Evolutionary conservation across 1,284 basidiomycete species (phyloP).

Genomic region (Trichosporon sp.): DNA sequence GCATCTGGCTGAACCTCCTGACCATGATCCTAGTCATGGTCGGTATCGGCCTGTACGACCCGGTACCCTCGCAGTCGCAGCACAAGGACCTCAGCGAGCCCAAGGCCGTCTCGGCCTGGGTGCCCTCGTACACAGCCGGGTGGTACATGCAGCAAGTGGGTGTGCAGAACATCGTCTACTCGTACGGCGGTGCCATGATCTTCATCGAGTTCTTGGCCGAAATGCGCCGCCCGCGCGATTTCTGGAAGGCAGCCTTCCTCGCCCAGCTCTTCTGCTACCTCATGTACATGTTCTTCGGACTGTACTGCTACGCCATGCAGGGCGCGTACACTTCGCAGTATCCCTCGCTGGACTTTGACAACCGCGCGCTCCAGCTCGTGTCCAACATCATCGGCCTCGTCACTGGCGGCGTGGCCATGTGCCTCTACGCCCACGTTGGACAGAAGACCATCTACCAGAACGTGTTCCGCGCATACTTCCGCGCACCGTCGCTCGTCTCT

Average conservation of each 20-base stretch:
- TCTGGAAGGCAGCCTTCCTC: conserved; percentile 61
- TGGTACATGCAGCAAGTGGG: conserved; percentile 43
- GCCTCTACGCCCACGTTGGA: conserved; percentile 59
- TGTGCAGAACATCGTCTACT: conserved; percentile 52
- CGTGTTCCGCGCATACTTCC: conserved; percentile 53
- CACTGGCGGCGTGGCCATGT: conserved; percentile 54
- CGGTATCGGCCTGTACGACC: conserved; percentile 20
- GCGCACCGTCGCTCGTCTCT: conserved; percentile 55
- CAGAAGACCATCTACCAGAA: conserved; percentile 20
- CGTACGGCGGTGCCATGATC: conserved; percentile 55
- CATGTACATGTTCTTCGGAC: conserved; percentile 50
- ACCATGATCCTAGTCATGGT: conserved; percentile 10
- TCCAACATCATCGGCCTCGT: conserved; percentile 52
- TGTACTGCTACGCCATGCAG: conserved; percentile 53
- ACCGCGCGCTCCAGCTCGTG: conserved; percentile 48
- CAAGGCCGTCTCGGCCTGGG: conserved; percentile 52
- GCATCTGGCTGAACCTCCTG: conserved; percentile 7
- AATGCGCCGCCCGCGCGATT: conserved; percentile 65
- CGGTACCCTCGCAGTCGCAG: conserved; percentile 52
- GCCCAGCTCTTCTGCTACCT: conserved; percentile 57
- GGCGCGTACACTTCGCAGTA: conserved; percentile 57
- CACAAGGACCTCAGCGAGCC: conserved; percentile 42
- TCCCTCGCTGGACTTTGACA: conserved; percentile 59
- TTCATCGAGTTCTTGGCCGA: conserved; percentile 61
- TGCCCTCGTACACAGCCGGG: conserved; percentile 47